phyloP scores from a whole-genome alignment of 495 filamentous ascomycete genomes.

The Aspergillus steynii region DNA sequence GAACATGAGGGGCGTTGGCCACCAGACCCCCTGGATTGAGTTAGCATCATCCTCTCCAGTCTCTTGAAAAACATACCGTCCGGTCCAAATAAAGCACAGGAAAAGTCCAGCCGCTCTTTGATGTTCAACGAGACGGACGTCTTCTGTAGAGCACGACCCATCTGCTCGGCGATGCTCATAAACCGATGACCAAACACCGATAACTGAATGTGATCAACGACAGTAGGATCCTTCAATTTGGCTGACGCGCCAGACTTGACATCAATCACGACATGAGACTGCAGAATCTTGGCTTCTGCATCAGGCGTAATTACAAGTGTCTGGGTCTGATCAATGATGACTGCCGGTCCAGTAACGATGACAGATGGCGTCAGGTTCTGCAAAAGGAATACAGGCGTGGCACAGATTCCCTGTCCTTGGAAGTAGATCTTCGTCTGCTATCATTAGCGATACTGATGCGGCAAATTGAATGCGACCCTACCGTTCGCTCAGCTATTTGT shows the following conservation, averaged over 20 bases:
- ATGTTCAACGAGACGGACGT: constrained; percentile 97
- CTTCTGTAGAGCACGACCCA: constrained; percentile 94
- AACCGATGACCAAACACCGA: constrained; percentile 96
- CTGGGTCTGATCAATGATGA: constrained; percentile 92
- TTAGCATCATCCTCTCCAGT: constrained; percentile 61
- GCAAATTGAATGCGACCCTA: no score
- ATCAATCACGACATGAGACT: constrained; percentile 52
- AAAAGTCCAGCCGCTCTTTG: constrained; percentile 96
- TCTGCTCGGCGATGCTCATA: constrained; percentile 99
- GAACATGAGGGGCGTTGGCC: constrained; percentile 92
- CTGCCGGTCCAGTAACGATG: constrained; percentile 78
- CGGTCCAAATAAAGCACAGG: constrained; percentile 90
- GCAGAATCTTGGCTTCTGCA: constrained; percentile 52
- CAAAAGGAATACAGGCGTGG: constrained; percentile 85
- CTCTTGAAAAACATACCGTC: constrained; percentile 63
- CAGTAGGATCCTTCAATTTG: neutral
- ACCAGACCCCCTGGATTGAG: constrained; percentile 51
- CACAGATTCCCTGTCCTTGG: constrained; percentile 64
- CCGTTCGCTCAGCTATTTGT: constrained; percentile 16
- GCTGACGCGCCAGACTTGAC: constrained; percentile 24
- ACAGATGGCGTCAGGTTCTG: constrained; percentile 73
- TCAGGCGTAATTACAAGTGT: constrained; percentile 92
- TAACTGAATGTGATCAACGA: constrained; percentile 78
- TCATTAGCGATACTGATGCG: no score
- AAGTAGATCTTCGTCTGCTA: constrained; percentile 48